These are phyloP conservation scores for Ligustrum vulgare DNA, from an alignment of 257 asterid species.

Conservation along the genomic window DNA sequence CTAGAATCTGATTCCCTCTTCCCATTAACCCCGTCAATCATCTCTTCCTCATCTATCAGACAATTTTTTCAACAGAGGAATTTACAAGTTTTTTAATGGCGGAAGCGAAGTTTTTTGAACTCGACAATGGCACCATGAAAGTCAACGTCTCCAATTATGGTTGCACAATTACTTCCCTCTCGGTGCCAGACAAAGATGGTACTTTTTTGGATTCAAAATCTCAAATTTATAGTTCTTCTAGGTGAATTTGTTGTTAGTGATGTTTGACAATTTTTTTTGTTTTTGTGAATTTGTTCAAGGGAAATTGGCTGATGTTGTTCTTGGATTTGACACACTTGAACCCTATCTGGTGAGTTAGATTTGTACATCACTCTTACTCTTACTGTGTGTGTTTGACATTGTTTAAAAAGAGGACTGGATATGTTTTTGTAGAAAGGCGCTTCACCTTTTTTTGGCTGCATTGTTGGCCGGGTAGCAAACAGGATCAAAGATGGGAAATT, in stretches of 20 bases:
- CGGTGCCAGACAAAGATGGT: conserved; percentile 86
- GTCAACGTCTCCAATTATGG: conserved; percentile 78
- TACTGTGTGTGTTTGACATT: too few relatives aligned
- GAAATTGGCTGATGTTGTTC: conserved; percentile 87
- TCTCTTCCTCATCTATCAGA: not conserved
- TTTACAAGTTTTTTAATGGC: conserved; percentile 44
- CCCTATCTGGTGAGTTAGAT: conserved; percentile 68
- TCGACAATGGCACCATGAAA: conserved; percentile 76
- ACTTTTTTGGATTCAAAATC: conserved; percentile 9
- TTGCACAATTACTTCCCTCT: conserved; percentile 86
- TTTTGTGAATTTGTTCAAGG: conserved; percentile 45
- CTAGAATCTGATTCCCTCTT: too few relatives aligned
- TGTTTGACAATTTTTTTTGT: conserved; percentile 7
- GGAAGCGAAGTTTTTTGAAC: conserved; percentile 79
- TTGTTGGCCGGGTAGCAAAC: conserved; percentile 98
- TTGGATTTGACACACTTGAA: conserved; percentile 89
- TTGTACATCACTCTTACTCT: not conserved
- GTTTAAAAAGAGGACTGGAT: too few relatives aligned
- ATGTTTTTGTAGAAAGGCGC: conserved; percentile 69
- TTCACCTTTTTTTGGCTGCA: conserved; percentile 92
- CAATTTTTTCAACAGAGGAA: not conserved
- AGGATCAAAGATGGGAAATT: conserved; percentile 92
- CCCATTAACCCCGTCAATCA: not conserved
- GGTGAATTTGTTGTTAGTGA: not conserved
- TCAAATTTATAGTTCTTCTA: not conserved